Evolutionary conservation across 352 stramenopile genomes (phyloP), one percentile per base, ranked within the genome.

Genomic region (Globisporangium orthogonon): DNA sequence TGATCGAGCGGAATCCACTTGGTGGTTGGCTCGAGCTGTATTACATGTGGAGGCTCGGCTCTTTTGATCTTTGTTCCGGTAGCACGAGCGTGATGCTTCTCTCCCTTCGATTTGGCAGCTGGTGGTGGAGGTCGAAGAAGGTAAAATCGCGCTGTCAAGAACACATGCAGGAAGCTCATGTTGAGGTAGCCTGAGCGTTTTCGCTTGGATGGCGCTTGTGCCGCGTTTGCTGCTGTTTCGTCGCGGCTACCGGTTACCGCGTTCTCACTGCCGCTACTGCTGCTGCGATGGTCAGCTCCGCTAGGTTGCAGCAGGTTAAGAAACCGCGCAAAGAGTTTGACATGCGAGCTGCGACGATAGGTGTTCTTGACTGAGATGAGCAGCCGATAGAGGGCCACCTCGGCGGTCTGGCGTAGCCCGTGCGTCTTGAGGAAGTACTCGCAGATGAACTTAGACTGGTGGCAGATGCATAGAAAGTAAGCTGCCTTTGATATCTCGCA

Each of bases 401-500:
- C 81, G 18, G 81, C 81, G 47, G 62, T 74, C 56, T 89, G 78
- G 1, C 81, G 71, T 15, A 88, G 59, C 3, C 73, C 69, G 45
- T 85, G 71, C 9, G 69, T 81, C 65, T 88, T 89, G 33, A 91
- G 67, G 48, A 88, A 91, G 53, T 74, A 89, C 58, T 89, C 77
- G 48, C 74, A 82, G 47, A 88, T 71, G 33, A 87, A 91, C 30
- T 77, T 72, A 30, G 75, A 62, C 74, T 89, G 50, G n/a, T 31
- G 44, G 54, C 1, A 28, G 15, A 47, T 14, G 41, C 41, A 47
- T 29, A 4, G 15, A 37, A 37, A 17, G 45, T 14, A 23, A 33
- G 45, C 14, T 47, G 41, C 15, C 18, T 47, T 13, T 17, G 18
- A 7, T 18, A 23, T 23, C 23, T 15, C 45, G n/a, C 11, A 31